Percentiles rank a stretch among this genome's conserved stretches.
phyloP scores from a whole-genome alignment of 148 eudicot species.

The Selenicereus undatus region DNA sequence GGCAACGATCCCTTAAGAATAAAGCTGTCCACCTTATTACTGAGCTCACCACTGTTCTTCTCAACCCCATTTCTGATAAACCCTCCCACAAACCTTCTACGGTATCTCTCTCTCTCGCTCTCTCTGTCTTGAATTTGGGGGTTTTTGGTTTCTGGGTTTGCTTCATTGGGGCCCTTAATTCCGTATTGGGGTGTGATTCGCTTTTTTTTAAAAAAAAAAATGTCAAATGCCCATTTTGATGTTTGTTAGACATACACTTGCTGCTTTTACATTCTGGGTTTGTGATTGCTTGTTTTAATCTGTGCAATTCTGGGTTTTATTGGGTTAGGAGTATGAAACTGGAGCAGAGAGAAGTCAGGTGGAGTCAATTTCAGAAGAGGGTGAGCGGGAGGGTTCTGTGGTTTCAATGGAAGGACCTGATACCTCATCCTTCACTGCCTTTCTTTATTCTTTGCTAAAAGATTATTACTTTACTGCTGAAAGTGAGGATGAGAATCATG shows the following conservation, averaged over 20 bases:
- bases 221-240: background rate
- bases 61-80: slow-evolving; percentile 85
- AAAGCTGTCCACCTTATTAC: slow-evolving; percentile 77
- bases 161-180: background rate
- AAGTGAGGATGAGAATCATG: slow-evolving; percentile 26
- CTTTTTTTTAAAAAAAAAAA: background rate
- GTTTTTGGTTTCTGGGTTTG: background rate
- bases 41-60: slow-evolving; percentile 71
- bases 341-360: slow-evolving; percentile 33
- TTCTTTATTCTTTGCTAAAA: slow-evolving; percentile 58
- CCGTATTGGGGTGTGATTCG: background rate
- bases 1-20: slow-evolving; percentile 53
- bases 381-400: background rate
- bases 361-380: slow-evolving; percentile 48
- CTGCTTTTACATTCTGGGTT: slow-evolving; percentile 14
- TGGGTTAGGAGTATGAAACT: slow-evolving; percentile 41
- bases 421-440: slow-evolving; percentile 92
- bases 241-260: background rate
- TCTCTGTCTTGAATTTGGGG: background rate
- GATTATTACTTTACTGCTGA: slow-evolving; percentile 44
- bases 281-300: slow-evolving; percentile 10
- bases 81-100: slow-evolving; percentile 37
- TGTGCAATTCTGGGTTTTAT: slow-evolving; percentile 8
- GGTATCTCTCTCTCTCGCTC: slow-evolving; percentile 21
- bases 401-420: slow-evolving; percentile 70